A percentile compares a stretch with the other conserved stretches of the same genome.
phyloP scores from a whole-genome alignment of 2,329 filamentous ascomycete species.

The Botrytis fragariae region DNA sequence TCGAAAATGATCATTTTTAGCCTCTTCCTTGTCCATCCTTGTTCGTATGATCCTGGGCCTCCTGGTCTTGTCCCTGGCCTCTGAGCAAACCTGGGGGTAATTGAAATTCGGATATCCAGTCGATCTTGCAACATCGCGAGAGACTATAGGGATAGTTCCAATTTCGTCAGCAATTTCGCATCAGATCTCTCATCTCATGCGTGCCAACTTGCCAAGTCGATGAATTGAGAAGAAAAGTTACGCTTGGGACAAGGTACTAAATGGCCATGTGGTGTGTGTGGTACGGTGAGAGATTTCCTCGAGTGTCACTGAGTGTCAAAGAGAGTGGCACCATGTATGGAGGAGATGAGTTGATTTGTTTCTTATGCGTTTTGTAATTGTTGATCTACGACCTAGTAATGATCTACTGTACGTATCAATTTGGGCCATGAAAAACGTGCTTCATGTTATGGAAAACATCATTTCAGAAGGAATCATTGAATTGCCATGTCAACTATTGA shows the following conservation, averaged over 20 bases:
- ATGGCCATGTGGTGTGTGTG: constrained; percentile 9
- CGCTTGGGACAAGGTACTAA: background rate
- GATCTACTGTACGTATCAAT: background rate
- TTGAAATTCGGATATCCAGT: constrained; percentile 22
- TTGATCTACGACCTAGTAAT: background rate
- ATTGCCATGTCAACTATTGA: background rate
- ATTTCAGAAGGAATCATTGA: background rate
- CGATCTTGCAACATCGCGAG: constrained; percentile 9
- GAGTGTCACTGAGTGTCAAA: background rate
- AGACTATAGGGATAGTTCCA: background rate
- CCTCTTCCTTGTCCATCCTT: background rate
- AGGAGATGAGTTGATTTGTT: background rate
- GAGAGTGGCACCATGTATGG: constrained; percentile 1
- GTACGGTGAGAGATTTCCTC: background rate
- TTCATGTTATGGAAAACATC: background rate
- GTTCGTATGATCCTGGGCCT: background rate
- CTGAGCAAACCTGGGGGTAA: constrained; percentile 23
- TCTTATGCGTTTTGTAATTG: background rate
- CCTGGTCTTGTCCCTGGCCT: background rate
- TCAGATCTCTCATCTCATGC: constrained; percentile 6
- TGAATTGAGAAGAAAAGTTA: background rate
- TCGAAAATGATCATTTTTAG: constrained; percentile 6
- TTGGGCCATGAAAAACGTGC: background rate
- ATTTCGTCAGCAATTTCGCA: background rate
- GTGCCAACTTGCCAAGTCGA: background rate